phyloP scores from a whole-genome alignment of 768 basidiomycete species.

The Xanthoconium stramineum region DNA sequence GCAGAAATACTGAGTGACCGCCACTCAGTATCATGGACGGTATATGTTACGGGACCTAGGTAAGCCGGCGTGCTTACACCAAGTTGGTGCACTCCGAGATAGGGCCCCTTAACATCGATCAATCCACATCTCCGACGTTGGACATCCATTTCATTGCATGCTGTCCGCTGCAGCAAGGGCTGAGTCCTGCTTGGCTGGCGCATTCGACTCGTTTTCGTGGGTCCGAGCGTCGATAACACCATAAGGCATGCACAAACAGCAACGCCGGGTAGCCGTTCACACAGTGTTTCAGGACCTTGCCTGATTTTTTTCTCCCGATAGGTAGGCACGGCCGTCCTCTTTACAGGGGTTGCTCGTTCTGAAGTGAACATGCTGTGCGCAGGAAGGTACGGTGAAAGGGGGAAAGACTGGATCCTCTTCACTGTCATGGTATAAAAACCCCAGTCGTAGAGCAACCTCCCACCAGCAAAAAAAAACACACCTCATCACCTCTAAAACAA shows the following conservation, averaged over 20 bases:
- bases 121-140: background rate
- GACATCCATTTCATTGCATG: background rate
- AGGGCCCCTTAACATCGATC: background rate
- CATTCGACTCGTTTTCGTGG: background rate
- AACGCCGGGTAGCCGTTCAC: background rate
- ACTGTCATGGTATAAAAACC: slow-evolving; percentile 9
- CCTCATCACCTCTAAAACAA: background rate
- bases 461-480: background rate
- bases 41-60: too few relatives aligned
- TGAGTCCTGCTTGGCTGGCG: too few relatives aligned
- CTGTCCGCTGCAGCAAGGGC: too few relatives aligned
- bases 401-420: too few relatives aligned
- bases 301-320: too few relatives aligned
- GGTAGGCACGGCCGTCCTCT: background rate
- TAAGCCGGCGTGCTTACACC: too few relatives aligned
- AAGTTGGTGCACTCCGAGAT: too few relatives aligned
- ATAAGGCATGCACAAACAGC: too few relatives aligned
- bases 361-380: background rate
- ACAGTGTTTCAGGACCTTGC: background rate
- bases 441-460: background rate
- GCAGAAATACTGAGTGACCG: too few relatives aligned
- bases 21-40: too few relatives aligned
- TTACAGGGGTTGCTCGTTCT: background rate
- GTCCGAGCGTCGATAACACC: background rate
- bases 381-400: background rate